Base-by-base conservation (phyloP, 805 yeast species). In the Wickerhamomyces pijperi region DNA sequence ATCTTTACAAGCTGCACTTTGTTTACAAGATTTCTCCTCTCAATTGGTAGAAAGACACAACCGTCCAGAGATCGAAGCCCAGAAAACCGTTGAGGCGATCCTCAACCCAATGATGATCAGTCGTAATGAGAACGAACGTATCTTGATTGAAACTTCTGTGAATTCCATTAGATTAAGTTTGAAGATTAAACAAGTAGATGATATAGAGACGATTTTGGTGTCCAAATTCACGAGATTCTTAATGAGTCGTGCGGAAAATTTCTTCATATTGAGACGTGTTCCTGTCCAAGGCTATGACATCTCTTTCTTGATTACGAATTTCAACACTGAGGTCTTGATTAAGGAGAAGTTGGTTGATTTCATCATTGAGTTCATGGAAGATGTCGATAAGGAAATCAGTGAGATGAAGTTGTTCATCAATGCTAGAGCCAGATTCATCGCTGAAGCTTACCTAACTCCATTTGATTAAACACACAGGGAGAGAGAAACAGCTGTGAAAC, bases 331-430 rank as follows among this genome's bases (percentile, higher is more conserved):
- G 60, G 81, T 82, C 48, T 86, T 92, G 95, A 74, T 88, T 64
- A 90, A 92, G 65, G 88, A 82, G 53, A 92, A 92, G 63, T 72
- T 92, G 51, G 95, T 92, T 34, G 98, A 92, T 61, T 92, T 92
- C 60, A 88, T 92, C 50, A 86, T 92, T 50, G 97, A 92, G 65
- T 92, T 92, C 60, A 88, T 92, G 97, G 97, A 92, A 61, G 98
- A 88, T 55, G 98, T 92, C 16, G 98, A 92, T 61, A 90, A 87
- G 66, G 98, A 92, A 62, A 92, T 92, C 55, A 85, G 96, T 61
- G 98, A 92, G 60, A 92, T 92, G 94, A 92, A 92, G 64, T 72
- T 92, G 60, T 92, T 90, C 60, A 74, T 92, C 59, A 92, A 92
- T 56, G 96, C 98, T 13, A 76, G 98, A 57, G 98, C 98, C 13